Evolutionary conservation across 139 green algal genomes (phyloP), one percentile per base, ranked within the genome.

Genomic region (Astrephomene gubernaculifera): DNA sequence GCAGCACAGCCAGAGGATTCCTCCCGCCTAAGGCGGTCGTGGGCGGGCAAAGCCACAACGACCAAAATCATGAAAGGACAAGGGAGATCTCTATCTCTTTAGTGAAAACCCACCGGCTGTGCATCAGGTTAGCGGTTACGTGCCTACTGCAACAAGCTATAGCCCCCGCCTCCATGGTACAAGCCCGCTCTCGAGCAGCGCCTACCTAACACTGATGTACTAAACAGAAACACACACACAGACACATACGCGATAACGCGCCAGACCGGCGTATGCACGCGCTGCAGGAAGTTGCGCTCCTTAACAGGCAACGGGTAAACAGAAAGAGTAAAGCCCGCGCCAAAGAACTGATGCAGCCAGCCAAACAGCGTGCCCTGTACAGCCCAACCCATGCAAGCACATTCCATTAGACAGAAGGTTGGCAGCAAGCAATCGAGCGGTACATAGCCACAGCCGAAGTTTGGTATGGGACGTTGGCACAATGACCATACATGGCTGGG

Each of bases 1-100:
- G 35, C 35, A 36, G 35, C 54, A 35, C 52, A 24, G 10, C 24
- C 31, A 33, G 19, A 4, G 33, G 0, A 5, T 33, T 35, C 33
- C 71, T 19, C 7, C 49, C 21, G 45, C 7, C 31, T 12, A 27
- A 9, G 9, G n/a, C 1, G 36, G 76, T 43, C 63, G 78, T 39
- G 78, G 78, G 78, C 78, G 78, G 78, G 78, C 78, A 84, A 84
- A 84, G 78, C 78, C 78, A 75, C 78, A 74, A 74, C 78, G 60
- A 19, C 31, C 41, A n/a, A n/a, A n/a, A n/a, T n/a, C 14, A 3
- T 57, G 14, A 57, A 57, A 12, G 49, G 12, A 17, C 49, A 57
- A 17, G 49, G 49, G 49, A 12, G 49, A 57, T 25, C 14, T 57
- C 17, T 57, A 12, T 57, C 49, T 12, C 17, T 12, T 57, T 57